Evolutionary conservation across 306 rosid genomes (phyloP), one percentile per base, ranked within the genome.

Genomic region (Spatholobus suberectus): DNA sequence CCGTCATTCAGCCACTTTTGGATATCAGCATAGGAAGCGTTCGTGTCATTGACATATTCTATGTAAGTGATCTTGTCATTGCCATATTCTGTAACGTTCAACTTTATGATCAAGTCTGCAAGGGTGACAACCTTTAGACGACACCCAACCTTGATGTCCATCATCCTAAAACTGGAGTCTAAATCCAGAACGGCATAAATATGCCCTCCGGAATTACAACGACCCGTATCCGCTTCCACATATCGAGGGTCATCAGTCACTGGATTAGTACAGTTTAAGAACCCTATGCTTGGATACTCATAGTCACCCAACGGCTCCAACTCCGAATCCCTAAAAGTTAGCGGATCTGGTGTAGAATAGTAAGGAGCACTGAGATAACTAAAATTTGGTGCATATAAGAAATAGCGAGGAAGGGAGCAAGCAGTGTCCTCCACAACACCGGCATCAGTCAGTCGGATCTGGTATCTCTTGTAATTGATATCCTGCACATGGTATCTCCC

Each of bases 371-470:
- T 47, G 18, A 12, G 1, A 6, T 1, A 5, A n/a, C 8, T 52
- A 1, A 17, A n/a, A 12, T 13, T 51, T 15, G 1, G 0, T 4
- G 0, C 46, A 5, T 2, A 0, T 6, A 67, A 38, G 52, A 20
- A 68, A 40, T 68, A 9, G 32, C 73, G 75, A 21, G 54, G 55
- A 27, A 41, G 4, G 34, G 55, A 72, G 63, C 63, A 73, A 51
- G 8, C 23, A 49, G 52, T 32, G 46, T 32, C 49, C 13, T 51
- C 49, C 35, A 2, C 12, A 5, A 74, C 8, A 32, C 46, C 63
- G 0, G 77, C 46, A 32, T 73, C 77, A 10, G 10, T 24, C 12
- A 49, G 8, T 0, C 23, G 26, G 62, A 72, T 72, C 6, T 1
- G 0, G 14, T 7, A 27, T 1, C 6, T n/a, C 0, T 1, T 8